phyloP scores from a whole-genome alignment of 2,329 filamentous ascomycete species.

The Penicillium vulpinum region DNA sequence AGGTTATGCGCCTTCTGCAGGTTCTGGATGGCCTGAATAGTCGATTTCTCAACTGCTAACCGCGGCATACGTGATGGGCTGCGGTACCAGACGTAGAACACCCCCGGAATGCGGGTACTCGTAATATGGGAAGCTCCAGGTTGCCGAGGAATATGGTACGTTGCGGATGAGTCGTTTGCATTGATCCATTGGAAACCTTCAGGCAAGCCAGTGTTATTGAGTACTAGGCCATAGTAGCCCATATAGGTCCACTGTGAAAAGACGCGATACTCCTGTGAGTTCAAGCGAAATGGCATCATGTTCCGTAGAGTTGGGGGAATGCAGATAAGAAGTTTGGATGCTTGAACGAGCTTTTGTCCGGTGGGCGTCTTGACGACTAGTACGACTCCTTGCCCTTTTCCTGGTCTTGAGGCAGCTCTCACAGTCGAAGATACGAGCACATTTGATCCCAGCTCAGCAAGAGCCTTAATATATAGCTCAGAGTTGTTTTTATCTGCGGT shows the following conservation, averaged over 20 bases:
- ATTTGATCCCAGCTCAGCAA: not conserved
- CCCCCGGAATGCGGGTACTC: not conserved
- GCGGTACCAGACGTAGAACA: not conserved
- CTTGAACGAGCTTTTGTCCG: conserved; percentile 34
- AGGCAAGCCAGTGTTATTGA: conserved; percentile 16
- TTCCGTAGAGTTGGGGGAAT: conserved; percentile 41
- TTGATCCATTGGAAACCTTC: not conserved
- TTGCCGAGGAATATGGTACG: conserved; percentile 1
- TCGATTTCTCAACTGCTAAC: not conserved
- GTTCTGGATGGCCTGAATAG: not conserved
- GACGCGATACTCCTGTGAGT: conserved; percentile 30
- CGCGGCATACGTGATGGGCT: not conserved
- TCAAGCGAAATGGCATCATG: conserved; percentile 39
- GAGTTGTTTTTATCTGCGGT: not conserved
- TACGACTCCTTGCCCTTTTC: not conserved
- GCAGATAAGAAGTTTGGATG: conserved; percentile 44
- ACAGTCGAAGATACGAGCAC: not conserved
- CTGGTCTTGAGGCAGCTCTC: not conserved
- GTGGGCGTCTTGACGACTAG: conserved; percentile 31
- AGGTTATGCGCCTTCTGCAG: not conserved
- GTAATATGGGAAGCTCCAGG: not conserved
- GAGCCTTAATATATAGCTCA: conserved; percentile 2
- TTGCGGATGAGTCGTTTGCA: not conserved
- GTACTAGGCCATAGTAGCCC: conserved; percentile 36
- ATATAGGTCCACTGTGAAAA: conserved; percentile 39